These are phyloP conservation scores for Rhodotorula sp. DNA, from an alignment of 1,284 basidiomycete species.

Conservation along the genomic window DNA sequence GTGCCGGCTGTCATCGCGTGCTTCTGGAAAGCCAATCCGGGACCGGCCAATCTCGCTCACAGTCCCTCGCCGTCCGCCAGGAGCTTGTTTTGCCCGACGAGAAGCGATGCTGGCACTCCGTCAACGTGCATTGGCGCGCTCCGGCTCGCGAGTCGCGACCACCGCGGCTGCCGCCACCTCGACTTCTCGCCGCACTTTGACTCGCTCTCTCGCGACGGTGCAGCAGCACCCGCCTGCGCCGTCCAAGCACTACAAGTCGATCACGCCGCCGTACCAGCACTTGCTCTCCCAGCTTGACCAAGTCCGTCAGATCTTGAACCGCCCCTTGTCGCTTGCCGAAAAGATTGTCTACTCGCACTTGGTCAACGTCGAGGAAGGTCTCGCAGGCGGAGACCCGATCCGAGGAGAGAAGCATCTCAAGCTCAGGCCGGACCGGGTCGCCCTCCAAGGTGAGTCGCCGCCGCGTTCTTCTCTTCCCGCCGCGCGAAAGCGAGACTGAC, in stretches of 20 bases:
- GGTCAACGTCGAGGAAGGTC: constrained; percentile 66
- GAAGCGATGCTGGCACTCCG: constrained; percentile 1
- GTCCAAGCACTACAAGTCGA: constrained; percentile 31
- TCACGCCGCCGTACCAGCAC: constrained; percentile 71
- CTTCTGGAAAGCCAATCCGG: no score
- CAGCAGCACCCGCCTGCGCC: constrained; percentile 25
- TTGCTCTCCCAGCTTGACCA: constrained; percentile 69
- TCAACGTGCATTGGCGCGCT: not conserved
- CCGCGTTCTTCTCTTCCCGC: no score
- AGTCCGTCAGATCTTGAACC: constrained; percentile 68
- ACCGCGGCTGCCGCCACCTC: not conserved
- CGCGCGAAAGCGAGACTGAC: not conserved
- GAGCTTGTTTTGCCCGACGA: no score
- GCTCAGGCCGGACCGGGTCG: constrained; percentile 86
- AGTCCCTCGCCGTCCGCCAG: not conserved
- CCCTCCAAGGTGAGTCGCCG: constrained; percentile 69
- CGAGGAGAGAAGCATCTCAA: constrained; percentile 89
- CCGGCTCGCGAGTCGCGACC: not conserved
- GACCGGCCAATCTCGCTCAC: not conserved
- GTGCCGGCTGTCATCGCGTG: no score
- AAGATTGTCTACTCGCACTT: constrained; percentile 98
- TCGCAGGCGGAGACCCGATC: constrained; percentile 63
- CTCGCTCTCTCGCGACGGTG: constrained; percentile 34
- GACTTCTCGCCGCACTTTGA: not conserved
- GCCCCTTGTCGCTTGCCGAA: constrained; percentile 87